Evolutionary conservation across 179 eudicot genomes (phyloP).

Genomic region (Beta lomatogona): DNA sequence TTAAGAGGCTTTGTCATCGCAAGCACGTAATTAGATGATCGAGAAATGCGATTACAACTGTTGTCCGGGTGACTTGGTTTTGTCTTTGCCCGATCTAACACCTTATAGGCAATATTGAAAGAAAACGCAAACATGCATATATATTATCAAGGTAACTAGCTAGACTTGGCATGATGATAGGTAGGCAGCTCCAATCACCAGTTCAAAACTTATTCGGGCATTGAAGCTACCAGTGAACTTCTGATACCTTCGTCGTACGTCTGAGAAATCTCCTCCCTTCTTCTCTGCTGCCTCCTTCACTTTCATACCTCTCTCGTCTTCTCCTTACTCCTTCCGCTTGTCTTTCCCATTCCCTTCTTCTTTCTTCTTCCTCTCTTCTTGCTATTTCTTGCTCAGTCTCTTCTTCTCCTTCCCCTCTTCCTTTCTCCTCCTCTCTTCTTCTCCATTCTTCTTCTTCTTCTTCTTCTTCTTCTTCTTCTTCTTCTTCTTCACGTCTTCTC

Average conservation of each 20-base stretch:
- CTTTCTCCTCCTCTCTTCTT: too few species aligned
- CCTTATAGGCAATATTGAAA: background rate
- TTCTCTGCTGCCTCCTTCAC: background rate
- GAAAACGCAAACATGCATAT: background rate
- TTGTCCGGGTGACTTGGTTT: background rate
- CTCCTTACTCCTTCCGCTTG: too few species aligned
- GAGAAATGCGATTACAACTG: background rate
- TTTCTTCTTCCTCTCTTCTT: background rate
- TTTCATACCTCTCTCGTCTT: constrained; percentile 8
- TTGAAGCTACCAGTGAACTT: background rate
- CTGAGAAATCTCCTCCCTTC: constrained; percentile 8
- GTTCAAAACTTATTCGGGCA: background rate
- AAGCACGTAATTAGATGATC: background rate
- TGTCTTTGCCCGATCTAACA: background rate
- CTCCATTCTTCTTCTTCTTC: constrained; percentile 20
- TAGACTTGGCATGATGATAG: background rate
- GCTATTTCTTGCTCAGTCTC: background rate
- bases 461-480: background rate
- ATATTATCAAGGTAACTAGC: background rate
- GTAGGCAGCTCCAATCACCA: background rate
- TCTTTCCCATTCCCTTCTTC: too few species aligned
- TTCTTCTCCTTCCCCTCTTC: too few species aligned
- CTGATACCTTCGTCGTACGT: background rate
- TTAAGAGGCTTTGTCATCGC: background rate
- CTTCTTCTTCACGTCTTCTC: constrained; percentile 10